These are phyloP conservation scores for Jatropha multifida DNA, from an alignment of 441 rosid species.

Conservation along the genomic window DNA sequence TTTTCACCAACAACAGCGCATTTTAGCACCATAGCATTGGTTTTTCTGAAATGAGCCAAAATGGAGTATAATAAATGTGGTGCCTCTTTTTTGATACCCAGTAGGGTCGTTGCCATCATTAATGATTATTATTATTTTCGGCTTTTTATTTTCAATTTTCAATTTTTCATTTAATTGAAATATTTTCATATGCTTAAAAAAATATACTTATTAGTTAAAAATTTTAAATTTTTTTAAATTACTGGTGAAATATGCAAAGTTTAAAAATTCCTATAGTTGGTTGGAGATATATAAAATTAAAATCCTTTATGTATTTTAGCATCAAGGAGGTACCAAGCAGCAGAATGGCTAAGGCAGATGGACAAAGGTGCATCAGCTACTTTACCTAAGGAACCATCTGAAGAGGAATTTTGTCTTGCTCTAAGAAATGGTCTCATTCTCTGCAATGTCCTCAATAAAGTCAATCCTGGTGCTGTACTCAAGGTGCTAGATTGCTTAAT, in stretches of 20 bases:
- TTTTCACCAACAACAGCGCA: conserved; percentile 6
- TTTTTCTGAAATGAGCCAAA: too few relatives aligned
- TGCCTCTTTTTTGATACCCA: too few relatives aligned
- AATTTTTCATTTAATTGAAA: too few relatives aligned
- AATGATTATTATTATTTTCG: too few relatives aligned
- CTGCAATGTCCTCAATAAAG: conserved; percentile 96
- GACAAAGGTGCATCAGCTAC: conserved; percentile 62
- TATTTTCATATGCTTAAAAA: too few relatives aligned
- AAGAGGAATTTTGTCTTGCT: conserved; percentile 70
- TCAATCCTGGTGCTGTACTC: conserved; percentile 89
- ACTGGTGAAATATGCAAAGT: too few relatives aligned
- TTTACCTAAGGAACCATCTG: conserved; percentile 71
- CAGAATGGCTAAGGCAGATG: conserved; percentile 90
- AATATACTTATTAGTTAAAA: too few relatives aligned
- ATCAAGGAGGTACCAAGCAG: conserved; percentile 82
- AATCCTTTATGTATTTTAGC: conserved; percentile 40
- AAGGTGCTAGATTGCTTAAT: conserved; percentile 44
- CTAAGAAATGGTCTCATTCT: conserved; percentile 95
- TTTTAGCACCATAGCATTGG: neutral
- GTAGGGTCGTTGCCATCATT: too few relatives aligned
- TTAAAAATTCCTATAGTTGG: too few relatives aligned
- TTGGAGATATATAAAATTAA: neutral
- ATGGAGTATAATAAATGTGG: too few relatives aligned
- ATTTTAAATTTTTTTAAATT: too few relatives aligned
- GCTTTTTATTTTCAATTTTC: too few relatives aligned